Evolutionary conservation across 768 basidiomycete genomes (phyloP).

Genomic region (Kwoniella newhampshirensis): DNA sequence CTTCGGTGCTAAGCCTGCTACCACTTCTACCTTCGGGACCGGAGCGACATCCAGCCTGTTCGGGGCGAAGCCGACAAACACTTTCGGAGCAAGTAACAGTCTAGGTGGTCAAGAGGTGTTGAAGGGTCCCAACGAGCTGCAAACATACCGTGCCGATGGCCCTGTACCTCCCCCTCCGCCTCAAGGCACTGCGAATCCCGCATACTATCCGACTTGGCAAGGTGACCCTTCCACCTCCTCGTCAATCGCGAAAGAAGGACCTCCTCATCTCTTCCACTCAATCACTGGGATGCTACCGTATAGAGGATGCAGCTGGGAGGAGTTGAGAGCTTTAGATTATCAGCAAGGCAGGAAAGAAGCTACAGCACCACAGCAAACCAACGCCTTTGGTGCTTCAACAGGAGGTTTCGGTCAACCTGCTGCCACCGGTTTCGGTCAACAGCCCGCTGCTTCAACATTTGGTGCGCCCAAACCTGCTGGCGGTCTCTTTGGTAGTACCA

Average conservation of each 20-base stretch:
- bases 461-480: slow-evolving; percentile 30
- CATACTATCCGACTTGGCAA: slow-evolving; percentile 60
- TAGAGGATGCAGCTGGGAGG: slow-evolving; percentile 37
- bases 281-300: slow-evolving; percentile 46
- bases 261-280: slow-evolving; percentile 54
- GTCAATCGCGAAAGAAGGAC: slow-evolving; percentile 56
- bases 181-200: slow-evolving; percentile 68
- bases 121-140: slow-evolving; percentile 19
- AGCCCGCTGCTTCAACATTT: slow-evolving; percentile 22
- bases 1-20: slow-evolving; percentile 55
- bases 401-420: slow-evolving; percentile 44
- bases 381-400: slow-evolving; percentile 45
- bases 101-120: slow-evolving; percentile 34
- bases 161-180: slow-evolving; percentile 58
- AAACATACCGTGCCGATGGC: slow-evolving; percentile 27
- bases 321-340: slow-evolving; percentile 49
- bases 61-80: slow-evolving; percentile 56
- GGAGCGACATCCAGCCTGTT: slow-evolving; percentile 27
- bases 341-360: slow-evolving; percentile 40
- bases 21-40: slow-evolving; percentile 17
- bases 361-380: slow-evolving; percentile 28
- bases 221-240: slow-evolving; percentile 29
- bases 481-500: slow-evolving; percentile 23
- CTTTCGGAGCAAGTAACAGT: slow-evolving; percentile 27
- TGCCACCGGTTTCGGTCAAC: slow-evolving; percentile 33